Evolutionary conservation across 306 rosid genomes (phyloP).

Genomic region (Cajanus cajan): DNA sequence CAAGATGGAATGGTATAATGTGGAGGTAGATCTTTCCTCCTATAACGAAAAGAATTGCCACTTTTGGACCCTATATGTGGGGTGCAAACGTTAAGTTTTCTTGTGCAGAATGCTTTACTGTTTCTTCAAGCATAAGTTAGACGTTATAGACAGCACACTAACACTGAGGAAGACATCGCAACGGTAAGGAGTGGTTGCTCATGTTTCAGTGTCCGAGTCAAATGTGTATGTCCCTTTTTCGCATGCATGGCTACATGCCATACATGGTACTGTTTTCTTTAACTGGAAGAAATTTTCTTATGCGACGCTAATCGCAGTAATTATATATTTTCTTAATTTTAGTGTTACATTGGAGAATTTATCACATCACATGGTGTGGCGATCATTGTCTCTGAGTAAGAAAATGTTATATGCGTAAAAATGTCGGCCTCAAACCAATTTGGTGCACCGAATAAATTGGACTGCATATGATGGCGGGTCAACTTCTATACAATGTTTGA

Average conservation of each 20-base stretch:
- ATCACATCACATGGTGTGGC: not conserved
- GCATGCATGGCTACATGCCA: not conserved
- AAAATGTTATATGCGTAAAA: not conserved
- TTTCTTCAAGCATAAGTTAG: slow-evolving; percentile 41
- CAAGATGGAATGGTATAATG: not conserved
- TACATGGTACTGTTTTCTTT: not conserved
- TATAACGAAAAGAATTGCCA: not conserved
- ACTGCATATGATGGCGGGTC: not conserved
- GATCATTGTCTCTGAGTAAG: not conserved
- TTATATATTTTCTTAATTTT: not conserved
- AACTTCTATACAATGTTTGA: not conserved
- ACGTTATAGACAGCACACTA: slow-evolving; percentile 28
- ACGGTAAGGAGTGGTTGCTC: slow-evolving; percentile 28
- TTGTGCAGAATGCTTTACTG: slow-evolving; percentile 2
- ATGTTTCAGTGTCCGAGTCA: slow-evolving; percentile 23
- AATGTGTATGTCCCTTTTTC: slow-evolving; percentile 22
- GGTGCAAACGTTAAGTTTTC: slow-evolving; percentile 20
- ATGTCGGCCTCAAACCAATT: not conserved
- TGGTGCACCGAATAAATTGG: not conserved
- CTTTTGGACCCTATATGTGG: slow-evolving; percentile 11
- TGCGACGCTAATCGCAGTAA: not conserved
- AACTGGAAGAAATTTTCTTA: not conserved
- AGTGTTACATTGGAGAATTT: not conserved
- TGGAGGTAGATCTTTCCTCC: not conserved
- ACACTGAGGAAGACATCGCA: slow-evolving; percentile 36